These are phyloP conservation scores for Wickerhamomyces subpelliculosus DNA, from an alignment of 805 yeast genomes.

Conservation along the genomic window DNA sequence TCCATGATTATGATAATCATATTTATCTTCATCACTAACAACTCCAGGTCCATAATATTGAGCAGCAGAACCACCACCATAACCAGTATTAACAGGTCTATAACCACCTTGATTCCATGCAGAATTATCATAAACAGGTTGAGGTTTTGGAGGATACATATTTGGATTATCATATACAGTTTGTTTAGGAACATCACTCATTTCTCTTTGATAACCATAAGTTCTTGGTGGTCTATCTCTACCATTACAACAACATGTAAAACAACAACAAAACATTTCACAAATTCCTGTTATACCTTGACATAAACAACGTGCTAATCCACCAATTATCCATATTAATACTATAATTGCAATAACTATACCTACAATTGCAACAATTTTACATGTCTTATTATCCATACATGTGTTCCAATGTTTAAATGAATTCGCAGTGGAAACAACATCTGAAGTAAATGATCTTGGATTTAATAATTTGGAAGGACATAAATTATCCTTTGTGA, in stretches of 20 bases:
- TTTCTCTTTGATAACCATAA: constrained; percentile 1
- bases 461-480: not conserved
- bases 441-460: constrained; percentile 10
- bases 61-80: too few relatives aligned
- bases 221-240: not conserved
- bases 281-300: constrained; percentile 48
- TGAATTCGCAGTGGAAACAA: constrained; percentile 31
- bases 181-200: constrained; percentile 3
- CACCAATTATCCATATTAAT: constrained; percentile 47
- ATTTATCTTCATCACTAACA: constrained; percentile 8
- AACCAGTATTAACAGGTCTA: constrained; percentile 1
- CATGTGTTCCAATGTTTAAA: constrained; percentile 71
- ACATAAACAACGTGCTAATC: constrained; percentile 48
- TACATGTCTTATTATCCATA: constrained; percentile 71
- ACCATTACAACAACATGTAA: constrained; percentile 28
- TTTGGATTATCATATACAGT: constrained; percentile 12
- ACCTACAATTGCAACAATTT: constrained; percentile 69
- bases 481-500: not conserved
- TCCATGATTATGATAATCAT: not conserved
- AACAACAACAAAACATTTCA: constrained; percentile 48
- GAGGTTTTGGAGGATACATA: constrained; percentile 14
- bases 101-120: constrained; percentile 2
- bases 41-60: constrained; percentile 15
- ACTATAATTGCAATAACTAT: constrained; percentile 52
- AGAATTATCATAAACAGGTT: constrained; percentile 1